A percentile compares a stretch with the other conserved stretches of the same genome.
Conservation (phyloP, 2,329 filamentous ascomycete genomes). For the Sarocladium kiliense region DNA sequence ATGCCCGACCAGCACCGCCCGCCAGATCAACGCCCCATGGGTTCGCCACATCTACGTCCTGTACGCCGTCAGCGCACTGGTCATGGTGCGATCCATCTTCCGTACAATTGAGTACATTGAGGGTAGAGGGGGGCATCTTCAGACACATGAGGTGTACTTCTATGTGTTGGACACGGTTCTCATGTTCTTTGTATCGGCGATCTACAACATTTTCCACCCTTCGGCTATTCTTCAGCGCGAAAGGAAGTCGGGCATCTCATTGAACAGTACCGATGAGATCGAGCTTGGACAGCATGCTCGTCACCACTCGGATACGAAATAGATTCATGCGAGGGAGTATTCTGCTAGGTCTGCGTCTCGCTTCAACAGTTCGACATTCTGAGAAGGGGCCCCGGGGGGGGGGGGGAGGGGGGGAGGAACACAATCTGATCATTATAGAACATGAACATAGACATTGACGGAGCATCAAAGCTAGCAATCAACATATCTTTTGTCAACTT, state of each 20-base stretch:
- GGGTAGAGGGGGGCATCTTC: conserved; percentile 24
- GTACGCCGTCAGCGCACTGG: conserved; percentile 22
- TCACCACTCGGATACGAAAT: too few relatives aligned
- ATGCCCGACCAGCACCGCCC: conserved; percentile 9
- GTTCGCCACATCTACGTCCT: conserved; percentile 21
- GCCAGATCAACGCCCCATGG: conserved; percentile 19
- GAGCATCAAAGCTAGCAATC: too few relatives aligned
- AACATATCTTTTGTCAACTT: too few relatives aligned
- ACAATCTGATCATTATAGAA: too few relatives aligned
- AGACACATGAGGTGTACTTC: conserved; percentile 24
- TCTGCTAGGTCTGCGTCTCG: too few relatives aligned
- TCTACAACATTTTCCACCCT: conserved; percentile 11
- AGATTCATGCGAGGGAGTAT: too few relatives aligned
- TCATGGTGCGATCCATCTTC: conserved; percentile 34
- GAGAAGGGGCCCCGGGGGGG: too few relatives aligned
- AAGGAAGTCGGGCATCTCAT: not conserved
- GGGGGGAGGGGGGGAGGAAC: too few relatives aligned
- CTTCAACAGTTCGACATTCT: too few relatives aligned
- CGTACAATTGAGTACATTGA: conserved; percentile 34
- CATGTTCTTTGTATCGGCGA: conserved; percentile 20
- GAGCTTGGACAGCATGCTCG: not conserved
- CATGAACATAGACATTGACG: too few relatives aligned
- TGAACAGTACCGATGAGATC: not conserved
- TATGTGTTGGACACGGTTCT: conserved; percentile 29
- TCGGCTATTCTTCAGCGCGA: not conserved